These are phyloP conservation scores for Penicillium verrucosum DNA, from an alignment of 2,329 filamentous ascomycete genomes.

Conservation along the genomic window DNA sequence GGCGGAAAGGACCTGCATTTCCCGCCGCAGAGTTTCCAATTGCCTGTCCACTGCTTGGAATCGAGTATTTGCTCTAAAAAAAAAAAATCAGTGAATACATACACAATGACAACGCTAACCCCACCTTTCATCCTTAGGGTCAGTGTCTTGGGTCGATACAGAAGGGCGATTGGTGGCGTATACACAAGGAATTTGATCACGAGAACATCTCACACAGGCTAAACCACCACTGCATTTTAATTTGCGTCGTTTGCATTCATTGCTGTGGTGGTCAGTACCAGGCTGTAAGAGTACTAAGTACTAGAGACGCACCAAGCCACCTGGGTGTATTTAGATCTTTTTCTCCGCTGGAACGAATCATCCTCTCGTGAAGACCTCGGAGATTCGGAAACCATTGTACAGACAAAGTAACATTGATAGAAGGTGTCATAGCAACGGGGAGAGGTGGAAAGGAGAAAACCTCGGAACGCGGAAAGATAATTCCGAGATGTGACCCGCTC, in stretches of 20 bases:
- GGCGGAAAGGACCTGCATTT: constrained; percentile 30
- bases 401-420: not conserved
- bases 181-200: constrained; percentile 61
- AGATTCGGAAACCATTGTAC: not conserved
- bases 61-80: constrained; percentile 14
- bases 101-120: no score
- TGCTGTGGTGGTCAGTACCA: constrained; percentile 44
- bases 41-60: constrained; percentile 28
- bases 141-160: constrained; percentile 6
- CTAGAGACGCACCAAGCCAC: constrained; percentile 30
- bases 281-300: not conserved
- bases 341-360: constrained; percentile 11
- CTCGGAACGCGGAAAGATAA: constrained; percentile 7
- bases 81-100: not conserved
- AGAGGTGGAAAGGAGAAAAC: not conserved
- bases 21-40: constrained; percentile 28
- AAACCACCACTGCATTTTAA: constrained; percentile 71
- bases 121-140: constrained; percentile 22
- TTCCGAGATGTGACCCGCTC: not conserved
- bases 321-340: constrained; percentile 38
- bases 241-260: constrained; percentile 72
- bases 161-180: constrained; percentile 61
- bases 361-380: not conserved
- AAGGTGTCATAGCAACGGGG: not conserved
- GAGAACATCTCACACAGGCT: constrained; percentile 62